These are phyloP conservation scores for Calonectria leucothoes DNA, from an alignment of 2,329 filamentous ascomycete species.

Conservation along the genomic window DNA sequence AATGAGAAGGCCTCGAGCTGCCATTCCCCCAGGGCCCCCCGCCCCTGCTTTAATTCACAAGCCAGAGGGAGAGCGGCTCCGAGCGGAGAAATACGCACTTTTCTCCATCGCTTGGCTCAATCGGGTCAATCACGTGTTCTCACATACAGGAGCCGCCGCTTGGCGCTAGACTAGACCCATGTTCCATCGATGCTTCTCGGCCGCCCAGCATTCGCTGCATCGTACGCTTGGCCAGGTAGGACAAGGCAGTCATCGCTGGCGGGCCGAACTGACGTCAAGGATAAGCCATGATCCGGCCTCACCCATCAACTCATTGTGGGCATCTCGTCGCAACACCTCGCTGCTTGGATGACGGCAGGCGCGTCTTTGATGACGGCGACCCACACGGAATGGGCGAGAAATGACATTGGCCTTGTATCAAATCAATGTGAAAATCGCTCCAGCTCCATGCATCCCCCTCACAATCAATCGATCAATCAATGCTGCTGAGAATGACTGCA, in stretches of 20 bases:
- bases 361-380: not conserved
- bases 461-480: not conserved
- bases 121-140: slow-evolving; percentile 6
- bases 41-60: not conserved
- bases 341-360: not conserved
- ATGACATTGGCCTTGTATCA: not conserved
- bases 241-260: not conserved
- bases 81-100: slow-evolving; percentile 14
- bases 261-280: slow-evolving; percentile 15
- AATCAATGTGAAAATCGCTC: not conserved
- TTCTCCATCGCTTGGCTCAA: not conserved
- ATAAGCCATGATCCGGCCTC: not conserved
- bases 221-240: not conserved
- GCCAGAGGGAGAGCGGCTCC: slow-evolving; percentile 12
- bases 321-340: not conserved
- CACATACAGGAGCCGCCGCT: not conserved
- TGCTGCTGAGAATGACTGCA: not conserved
- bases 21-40: not conserved
- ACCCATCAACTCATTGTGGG: not conserved
- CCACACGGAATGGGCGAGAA: not conserved
- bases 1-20: not conserved
- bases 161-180: not conserved
- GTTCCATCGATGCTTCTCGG: slow-evolving; percentile 1
- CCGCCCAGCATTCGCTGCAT: not conserved
- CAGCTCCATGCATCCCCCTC: not conserved